These are phyloP conservation scores for Malbranchea zuffiana DNA, from an alignment of 2,329 filamentous ascomycete species.

Conservation along the genomic window DNA sequence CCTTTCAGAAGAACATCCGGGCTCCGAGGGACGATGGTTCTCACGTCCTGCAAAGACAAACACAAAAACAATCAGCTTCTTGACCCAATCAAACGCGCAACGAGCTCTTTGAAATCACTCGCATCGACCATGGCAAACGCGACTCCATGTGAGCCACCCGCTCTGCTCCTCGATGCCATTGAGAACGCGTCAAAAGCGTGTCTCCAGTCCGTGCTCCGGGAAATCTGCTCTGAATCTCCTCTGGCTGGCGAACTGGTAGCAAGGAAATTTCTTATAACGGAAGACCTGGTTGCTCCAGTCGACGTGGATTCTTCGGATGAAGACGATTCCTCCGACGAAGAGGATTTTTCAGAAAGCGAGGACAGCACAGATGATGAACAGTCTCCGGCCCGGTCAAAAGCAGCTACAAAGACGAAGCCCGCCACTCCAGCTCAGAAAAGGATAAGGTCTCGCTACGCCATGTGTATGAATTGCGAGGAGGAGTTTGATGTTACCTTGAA, in stretches of 20 bases:
- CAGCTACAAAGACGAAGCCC: neutral
- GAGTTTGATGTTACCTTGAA: conserved; percentile 19
- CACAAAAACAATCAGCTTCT: too few relatives aligned
- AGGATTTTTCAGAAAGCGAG: neutral
- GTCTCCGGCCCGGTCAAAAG: too few relatives aligned
- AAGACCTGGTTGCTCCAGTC: neutral
- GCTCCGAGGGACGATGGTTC: too few relatives aligned
- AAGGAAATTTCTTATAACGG: neutral
- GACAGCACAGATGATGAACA: too few relatives aligned
- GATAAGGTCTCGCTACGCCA: conserved; percentile 3
- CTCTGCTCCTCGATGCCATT: neutral
- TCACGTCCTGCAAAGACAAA: too few relatives aligned
- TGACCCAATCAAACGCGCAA: too few relatives aligned
- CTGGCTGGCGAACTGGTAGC: neutral
- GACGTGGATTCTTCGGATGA: neutral
- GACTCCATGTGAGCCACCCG: too few relatives aligned
- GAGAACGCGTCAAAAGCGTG: neutral
- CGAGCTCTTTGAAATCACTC: too few relatives aligned
- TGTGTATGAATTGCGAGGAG: conserved; percentile 18
- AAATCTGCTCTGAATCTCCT: neutral
- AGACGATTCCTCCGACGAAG: neutral
- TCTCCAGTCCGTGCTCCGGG: neutral
- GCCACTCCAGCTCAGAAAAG: neutral
- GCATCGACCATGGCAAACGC: too few relatives aligned
- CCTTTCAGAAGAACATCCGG: too few relatives aligned